Percentiles rank a stretch among this genome's conserved stretches.
These are phyloP conservation scores for Amphichorda felina DNA, from an alignment of 2,329 filamentous ascomycete genomes.

Conservation along the genomic window DNA sequence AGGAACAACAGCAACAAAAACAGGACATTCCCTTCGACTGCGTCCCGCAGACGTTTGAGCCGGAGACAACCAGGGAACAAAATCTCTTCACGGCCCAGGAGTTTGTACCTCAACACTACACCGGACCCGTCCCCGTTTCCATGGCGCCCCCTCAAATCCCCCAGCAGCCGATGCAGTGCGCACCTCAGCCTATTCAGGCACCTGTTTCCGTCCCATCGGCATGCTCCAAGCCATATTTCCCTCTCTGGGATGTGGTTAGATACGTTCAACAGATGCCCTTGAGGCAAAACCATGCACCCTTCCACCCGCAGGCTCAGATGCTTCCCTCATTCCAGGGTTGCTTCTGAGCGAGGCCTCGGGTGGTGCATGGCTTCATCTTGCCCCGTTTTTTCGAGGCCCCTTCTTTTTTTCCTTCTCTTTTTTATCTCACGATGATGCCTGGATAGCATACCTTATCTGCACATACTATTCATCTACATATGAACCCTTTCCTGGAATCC, in stretches of 20 bases:
- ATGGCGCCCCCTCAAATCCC: conserved; percentile 6
- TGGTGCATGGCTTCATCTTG: too few relatives aligned
- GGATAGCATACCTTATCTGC: not conserved
- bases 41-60: conserved; percentile 29
- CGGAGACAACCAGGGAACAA: conserved; percentile 30
- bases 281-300: conserved; percentile 35
- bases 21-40: conserved; percentile 21
- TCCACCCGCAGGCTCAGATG: conserved; percentile 40
- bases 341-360: too few relatives aligned
- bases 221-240: conserved; percentile 35
- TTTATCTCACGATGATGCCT: not conserved
- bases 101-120: conserved; percentile 32
- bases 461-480: not conserved
- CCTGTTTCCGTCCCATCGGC: conserved; percentile 17
- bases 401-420: not conserved
- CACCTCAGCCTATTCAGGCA: not conserved
- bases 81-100: conserved; percentile 30
- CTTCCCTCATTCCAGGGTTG: conserved; percentile 40
- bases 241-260: conserved; percentile 40
- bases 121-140: conserved; percentile 21
- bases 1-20: conserved; percentile 26
- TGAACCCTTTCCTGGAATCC: too few relatives aligned
- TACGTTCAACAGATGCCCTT: conserved; percentile 36
- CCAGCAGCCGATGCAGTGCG: conserved; percentile 12
- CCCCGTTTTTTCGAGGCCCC: too few relatives aligned